Percentiles rank a stretch among this genome's conserved stretches.
phyloP scores from a whole-genome alignment of 1,139 yeast species.

The Taphrina communis region DNA sequence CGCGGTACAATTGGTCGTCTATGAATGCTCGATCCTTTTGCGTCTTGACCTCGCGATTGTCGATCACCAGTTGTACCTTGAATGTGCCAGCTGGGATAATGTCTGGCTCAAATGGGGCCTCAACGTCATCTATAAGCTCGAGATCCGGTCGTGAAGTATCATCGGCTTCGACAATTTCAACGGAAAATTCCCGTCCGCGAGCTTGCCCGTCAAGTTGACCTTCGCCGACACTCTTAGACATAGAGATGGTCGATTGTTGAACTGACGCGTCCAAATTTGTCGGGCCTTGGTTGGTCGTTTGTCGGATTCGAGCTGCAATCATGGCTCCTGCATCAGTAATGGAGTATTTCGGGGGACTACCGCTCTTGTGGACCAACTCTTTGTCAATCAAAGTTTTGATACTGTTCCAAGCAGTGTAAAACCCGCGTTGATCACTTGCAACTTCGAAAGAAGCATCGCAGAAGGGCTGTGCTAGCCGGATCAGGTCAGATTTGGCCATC shows the following conservation, averaged over 20 bases:
- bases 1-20: constrained; percentile 58
- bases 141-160: not conserved
- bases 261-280: not conserved
- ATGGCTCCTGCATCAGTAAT: constrained; percentile 76
- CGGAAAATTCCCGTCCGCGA: not conserved
- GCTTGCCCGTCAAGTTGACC: constrained; percentile 1
- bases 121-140: constrained; percentile 1
- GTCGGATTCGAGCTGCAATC: constrained; percentile 58
- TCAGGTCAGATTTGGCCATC: constrained; percentile 66
- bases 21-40: constrained; percentile 69
- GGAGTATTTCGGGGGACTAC: constrained; percentile 66
- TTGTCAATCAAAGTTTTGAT: constrained; percentile 67
- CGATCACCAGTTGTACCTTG: constrained; percentile 69
- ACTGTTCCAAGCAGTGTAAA: constrained; percentile 80
- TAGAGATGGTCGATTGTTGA: not conserved
- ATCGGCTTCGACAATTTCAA: not conserved
- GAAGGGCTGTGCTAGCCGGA: constrained; percentile 62
- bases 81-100: constrained; percentile 54
- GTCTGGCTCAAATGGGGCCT: constrained; percentile 20
- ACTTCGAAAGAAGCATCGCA: constrained; percentile 70
- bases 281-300: constrained; percentile 33
- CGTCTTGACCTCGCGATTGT: constrained; percentile 77
- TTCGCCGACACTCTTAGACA: not conserved
- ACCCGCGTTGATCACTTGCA: constrained; percentile 56
- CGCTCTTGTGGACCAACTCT: constrained; percentile 64